These are phyloP conservation scores for Nitzschia sp. DNA, from an alignment of 108 stramenopile genomes.

Conservation along the genomic window DNA sequence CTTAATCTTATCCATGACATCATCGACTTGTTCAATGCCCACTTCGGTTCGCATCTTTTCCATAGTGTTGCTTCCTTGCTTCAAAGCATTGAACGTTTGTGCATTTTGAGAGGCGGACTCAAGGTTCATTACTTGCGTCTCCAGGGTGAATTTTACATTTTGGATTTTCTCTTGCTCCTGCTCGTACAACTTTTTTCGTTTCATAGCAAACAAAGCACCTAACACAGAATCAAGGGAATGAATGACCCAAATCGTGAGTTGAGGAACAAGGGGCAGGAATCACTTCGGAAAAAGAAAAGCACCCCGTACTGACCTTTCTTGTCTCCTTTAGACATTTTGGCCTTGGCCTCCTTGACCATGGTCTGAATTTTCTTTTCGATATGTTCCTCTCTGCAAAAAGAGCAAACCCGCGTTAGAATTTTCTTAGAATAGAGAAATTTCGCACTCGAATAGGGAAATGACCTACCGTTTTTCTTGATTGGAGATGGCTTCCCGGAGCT, in stretches of 20 bases:
- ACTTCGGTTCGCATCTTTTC: conserved; percentile 79
- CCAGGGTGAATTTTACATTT: conserved; percentile 92
- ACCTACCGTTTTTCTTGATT: conserved; percentile 86
- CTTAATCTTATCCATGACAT: conserved; percentile 93
- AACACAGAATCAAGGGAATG: background rate
- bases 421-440: conserved; percentile 9
- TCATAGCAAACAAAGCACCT: conserved; percentile 94
- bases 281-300: background rate
- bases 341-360: conserved; percentile 86
- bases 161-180: conserved; percentile 94
- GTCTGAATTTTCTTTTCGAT: conserved; percentile 75
- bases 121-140: conserved; percentile 92
- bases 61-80: conserved; percentile 87
- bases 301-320: conserved; percentile 79
- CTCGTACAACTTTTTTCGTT: conserved; percentile 97
- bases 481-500: conserved; percentile 69
- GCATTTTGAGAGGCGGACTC: conserved; percentile 94
- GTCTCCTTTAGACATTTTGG: conserved; percentile 92
- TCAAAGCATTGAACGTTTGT: conserved; percentile 91
- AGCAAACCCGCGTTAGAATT: conserved; percentile 8
- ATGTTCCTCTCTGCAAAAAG: conserved; percentile 54
- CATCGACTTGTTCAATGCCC: conserved; percentile 93
- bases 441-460: conserved; percentile 30
- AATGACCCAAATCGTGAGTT: background rate
- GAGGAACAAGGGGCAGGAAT: background rate